These are phyloP conservation scores for Dendrobium huoshanense DNA, from an alignment of 106 monocot species.

Conservation along the genomic window DNA sequence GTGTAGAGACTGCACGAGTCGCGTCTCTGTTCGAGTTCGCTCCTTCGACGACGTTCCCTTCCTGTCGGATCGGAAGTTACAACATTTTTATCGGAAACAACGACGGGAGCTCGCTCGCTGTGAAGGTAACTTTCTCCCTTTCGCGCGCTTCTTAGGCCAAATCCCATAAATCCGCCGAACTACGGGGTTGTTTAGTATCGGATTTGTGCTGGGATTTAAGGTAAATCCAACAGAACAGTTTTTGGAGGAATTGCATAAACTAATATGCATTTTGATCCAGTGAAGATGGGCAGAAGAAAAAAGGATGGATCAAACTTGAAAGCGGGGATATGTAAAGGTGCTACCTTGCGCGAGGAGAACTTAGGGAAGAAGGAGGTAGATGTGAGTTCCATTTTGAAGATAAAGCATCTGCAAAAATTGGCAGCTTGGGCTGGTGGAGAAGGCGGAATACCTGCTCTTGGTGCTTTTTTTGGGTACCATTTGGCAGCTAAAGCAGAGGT, in stretches of 20 bases:
- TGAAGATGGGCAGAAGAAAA: slow-evolving; percentile 10
- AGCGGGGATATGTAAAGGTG: not conserved
- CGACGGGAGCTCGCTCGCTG: too few species aligned
- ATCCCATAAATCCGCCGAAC: too few species aligned
- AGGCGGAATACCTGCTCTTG: slow-evolving; percentile 48
- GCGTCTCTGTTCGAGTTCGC: too few species aligned
- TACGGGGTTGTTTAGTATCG: too few species aligned
- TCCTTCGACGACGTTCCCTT: too few species aligned
- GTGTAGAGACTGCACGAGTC: too few species aligned
- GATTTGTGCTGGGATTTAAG: too few species aligned
- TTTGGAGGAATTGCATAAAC: not conserved
- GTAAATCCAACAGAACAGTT: too few species aligned
- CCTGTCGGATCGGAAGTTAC: too few species aligned
- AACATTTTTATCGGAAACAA: too few species aligned
- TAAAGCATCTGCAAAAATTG: slow-evolving; percentile 57
- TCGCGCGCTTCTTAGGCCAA: too few species aligned
- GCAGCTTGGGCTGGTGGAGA: slow-evolving; percentile 64
- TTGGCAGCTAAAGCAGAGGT: slow-evolving; percentile 48
- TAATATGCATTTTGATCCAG: not conserved
- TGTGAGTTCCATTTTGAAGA: slow-evolving; percentile 44
- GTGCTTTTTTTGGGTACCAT: slow-evolving; percentile 53
- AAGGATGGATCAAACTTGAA: slow-evolving; percentile 3
- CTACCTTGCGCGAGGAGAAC: slow-evolving; percentile 45
- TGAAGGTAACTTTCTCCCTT: too few species aligned
- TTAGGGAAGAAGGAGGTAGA: slow-evolving; percentile 40